A percentile compares a stretch with the other conserved stretches of the same genome.
phyloP scores from a whole-genome alignment of 371 early-diverging fungal genomes.

The Lichtheimia corymbifera region DNA sequence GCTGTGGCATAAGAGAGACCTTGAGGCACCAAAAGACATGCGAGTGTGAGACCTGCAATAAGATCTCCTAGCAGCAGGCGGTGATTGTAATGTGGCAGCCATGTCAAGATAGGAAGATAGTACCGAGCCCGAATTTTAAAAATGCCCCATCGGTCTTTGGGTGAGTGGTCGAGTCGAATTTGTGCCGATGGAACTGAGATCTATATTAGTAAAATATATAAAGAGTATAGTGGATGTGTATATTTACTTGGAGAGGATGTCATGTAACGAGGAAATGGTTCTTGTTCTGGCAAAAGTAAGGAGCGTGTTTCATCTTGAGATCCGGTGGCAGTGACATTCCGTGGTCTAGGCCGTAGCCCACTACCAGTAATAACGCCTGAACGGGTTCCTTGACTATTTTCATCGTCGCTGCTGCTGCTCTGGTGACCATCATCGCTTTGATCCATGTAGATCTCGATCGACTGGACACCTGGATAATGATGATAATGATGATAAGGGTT shows the following conservation, averaged over 20 bases:
- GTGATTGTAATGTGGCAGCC: constrained; percentile 80
- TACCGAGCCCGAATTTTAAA: constrained; percentile 73
- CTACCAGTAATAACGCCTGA: too few species aligned
- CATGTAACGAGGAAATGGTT: constrained; percentile 22
- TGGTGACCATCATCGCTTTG: background rate
- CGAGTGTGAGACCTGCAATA: constrained; percentile 86
- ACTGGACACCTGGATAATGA: too few species aligned
- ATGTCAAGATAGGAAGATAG: constrained; percentile 87
- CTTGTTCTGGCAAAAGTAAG: constrained; percentile 1
- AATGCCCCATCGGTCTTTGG: constrained; percentile 37
- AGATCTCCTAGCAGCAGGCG: constrained; percentile 62
- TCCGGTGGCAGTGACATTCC: background rate
- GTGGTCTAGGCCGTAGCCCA: background rate
- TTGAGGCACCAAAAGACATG: constrained; percentile 88
- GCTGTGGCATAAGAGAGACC: constrained; percentile 87
- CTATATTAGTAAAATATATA: constrained; percentile 2
- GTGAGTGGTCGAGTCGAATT: constrained; percentile 21
- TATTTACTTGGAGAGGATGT: constrained; percentile 25
- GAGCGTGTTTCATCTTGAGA: constrained; percentile 5
- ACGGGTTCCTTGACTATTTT: constrained; percentile 4
- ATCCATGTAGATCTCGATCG: too few species aligned
- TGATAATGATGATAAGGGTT: too few species aligned
- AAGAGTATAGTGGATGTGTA: background rate
- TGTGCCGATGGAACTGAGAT: constrained; percentile 39
- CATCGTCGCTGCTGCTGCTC: constrained; percentile 2